Evolutionary conservation across 2,329 filamentous ascomycete species (phyloP).

Genomic region (Rutstroemia sp.): DNA sequence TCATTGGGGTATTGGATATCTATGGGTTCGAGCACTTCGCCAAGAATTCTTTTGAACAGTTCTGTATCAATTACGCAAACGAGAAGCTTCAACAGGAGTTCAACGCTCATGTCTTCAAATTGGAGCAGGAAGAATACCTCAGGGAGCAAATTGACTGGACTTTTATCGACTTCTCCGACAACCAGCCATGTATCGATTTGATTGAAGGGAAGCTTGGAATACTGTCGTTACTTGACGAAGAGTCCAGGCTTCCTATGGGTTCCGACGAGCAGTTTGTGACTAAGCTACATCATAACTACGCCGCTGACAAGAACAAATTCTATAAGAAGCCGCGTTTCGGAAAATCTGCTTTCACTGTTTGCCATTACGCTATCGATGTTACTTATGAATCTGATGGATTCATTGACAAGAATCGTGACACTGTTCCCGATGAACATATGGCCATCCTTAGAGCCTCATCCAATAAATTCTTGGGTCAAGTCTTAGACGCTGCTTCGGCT

Average conservation of each 20-base stretch:
- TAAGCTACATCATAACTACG: slow-evolving; percentile 92
- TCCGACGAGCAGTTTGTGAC: slow-evolving; percentile 95
- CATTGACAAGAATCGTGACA: slow-evolving; percentile 99
- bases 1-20: slow-evolving; percentile 98
- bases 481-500: slow-evolving; percentile 76
- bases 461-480: slow-evolving; percentile 77
- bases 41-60: slow-evolving; percentile 99
- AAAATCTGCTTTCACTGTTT: slow-evolving; percentile 95
- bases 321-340: slow-evolving; percentile 99
- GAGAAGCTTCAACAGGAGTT: slow-evolving; percentile 99
- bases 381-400: slow-evolving; percentile 99
- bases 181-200: slow-evolving; percentile 96
- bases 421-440: slow-evolving; percentile 96
- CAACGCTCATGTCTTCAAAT: slow-evolving; percentile 98
- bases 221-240: slow-evolving; percentile 86
- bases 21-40: slow-evolving; percentile 99
- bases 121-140: slow-evolving; percentile 97
- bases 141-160: slow-evolving; percentile 98
- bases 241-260: slow-evolving; percentile 93
- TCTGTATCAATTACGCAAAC: slow-evolving; percentile 99
- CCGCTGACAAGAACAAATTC: slow-evolving; percentile 84
- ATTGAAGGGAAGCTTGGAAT: slow-evolving; percentile 97
- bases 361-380: slow-evolving; percentile 95
- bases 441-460: slow-evolving; percentile 78
- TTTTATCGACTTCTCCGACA: slow-evolving; percentile 98